Evolutionary conservation across 2,329 filamentous ascomycete species (phyloP), one percentile per base, ranked within the genome.

Genomic region (Trichoderma endophyticum): DNA sequence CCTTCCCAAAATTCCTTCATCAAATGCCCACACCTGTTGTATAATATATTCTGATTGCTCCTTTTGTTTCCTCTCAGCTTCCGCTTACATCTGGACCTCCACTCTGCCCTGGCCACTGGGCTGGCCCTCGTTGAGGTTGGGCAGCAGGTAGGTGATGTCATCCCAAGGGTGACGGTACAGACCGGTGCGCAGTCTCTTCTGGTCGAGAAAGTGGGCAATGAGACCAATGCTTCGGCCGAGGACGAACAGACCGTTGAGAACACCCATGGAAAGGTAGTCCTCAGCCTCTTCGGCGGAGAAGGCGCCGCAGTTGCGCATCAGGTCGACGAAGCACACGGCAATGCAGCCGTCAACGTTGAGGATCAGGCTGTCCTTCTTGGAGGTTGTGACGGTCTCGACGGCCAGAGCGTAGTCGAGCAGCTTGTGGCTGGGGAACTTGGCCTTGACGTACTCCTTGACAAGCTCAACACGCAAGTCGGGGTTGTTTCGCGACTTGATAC

Each of bases 341-440:
- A 99, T 93, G 83, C 94, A 97, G 79, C 96, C 96, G 82, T 98
- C 96, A 73, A 99, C 96, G 88, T 99, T 99, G 80, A 99, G 91
- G 79, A 99, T 99, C 78, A 99, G 90, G 89, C 98, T 99, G 87
- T 99, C 96, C 90, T 99, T 99, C 93, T 99, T 99, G 76, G 94
- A 98, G 65, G 96, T 99, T 71, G 96, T 99, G 76, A 99, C 96
- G 12, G 93, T 93, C 90, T 99, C 96, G 77, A 99, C 96, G 61
- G 96, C 96, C 81, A 99, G 90, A 77, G 96, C 96, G 84, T 98
- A 99, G 87, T 99, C 96, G 82, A 99, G 94, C 82, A 98, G 91
- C 90, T 98, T 98, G 89, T 93, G 94, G 86, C 86, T 95, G 78
- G 96, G 94, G 92, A 99, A 99, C 87, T 96, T 94, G 88, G 95